A percentile compares a stretch with the other conserved stretches of the same genome.
phyloP scores from a whole-genome alignment of 108 stramenopile species.

The Pseudonitzschia multiseries region DNA sequence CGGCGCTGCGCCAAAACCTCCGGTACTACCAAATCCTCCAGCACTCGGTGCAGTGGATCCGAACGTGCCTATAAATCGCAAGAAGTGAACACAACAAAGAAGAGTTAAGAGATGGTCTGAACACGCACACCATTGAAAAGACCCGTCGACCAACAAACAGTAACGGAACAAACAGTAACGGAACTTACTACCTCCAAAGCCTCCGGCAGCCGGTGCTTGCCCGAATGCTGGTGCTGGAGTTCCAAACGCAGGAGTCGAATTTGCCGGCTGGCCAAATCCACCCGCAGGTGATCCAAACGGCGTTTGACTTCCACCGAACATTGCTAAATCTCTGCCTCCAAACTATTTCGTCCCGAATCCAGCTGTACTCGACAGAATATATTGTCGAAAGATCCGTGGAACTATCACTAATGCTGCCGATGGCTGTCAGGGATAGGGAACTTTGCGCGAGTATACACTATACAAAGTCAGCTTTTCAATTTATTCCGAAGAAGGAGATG shows the following conservation, averaged over 20 bases:
- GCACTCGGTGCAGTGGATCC: conserved; percentile 46
- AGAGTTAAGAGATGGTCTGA: conserved; percentile 18
- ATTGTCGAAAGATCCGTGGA: neutral
- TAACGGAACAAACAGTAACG: no score
- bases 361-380: neutral
- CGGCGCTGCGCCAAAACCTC: conserved; percentile 47
- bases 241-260: conserved; percentile 46
- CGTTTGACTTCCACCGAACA: conserved; percentile 41
- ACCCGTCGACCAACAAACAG: no score
- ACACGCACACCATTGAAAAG: no score
- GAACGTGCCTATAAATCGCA: conserved; percentile 27
- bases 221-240: conserved; percentile 46
- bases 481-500: neutral
- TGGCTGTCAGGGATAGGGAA: neutral
- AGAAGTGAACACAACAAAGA: conserved; percentile 28
- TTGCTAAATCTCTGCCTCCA: neutral
- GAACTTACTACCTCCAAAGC: conserved; percentile 46
- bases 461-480: neutral
- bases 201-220: conserved; percentile 42
- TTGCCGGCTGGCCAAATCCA: conserved; percentile 40
- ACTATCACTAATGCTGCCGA: neutral
- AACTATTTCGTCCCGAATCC: neutral
- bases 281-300: conserved; percentile 35
- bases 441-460: neutral
- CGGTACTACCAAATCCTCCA: conserved; percentile 49